phyloP scores from a whole-genome alignment of 2,329 filamentous ascomycete genomes.

The Pseudogymnoascus pannorum region DNA sequence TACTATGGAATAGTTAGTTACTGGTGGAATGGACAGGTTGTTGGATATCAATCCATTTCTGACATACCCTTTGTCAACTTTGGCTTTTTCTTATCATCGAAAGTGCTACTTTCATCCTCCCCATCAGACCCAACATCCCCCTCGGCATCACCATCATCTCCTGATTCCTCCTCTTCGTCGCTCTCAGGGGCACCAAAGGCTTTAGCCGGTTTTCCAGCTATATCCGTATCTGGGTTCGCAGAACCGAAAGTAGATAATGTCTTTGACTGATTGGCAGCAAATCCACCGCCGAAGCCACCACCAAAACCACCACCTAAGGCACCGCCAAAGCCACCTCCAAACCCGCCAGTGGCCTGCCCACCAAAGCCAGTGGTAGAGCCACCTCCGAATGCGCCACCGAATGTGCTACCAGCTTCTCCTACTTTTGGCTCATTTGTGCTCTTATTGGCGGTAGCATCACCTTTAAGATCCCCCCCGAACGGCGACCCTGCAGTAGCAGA shows the following conservation, averaged over 20 bases:
- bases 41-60: neutral
- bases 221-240: constrained; percentile 23
- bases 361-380: constrained; percentile 25
- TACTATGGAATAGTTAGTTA: constrained; percentile 36
- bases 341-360: constrained; percentile 34
- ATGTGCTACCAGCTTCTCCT: constrained; percentile 18
- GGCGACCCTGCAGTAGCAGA: constrained; percentile 17
- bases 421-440: constrained; percentile 21
- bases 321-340: constrained; percentile 41
- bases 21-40: constrained; percentile 16
- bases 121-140: constrained; percentile 37
- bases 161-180: constrained; percentile 44
- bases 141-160: constrained; percentile 34
- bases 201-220: constrained; percentile 54
- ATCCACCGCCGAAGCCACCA: constrained; percentile 33
- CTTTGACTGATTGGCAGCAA: constrained; percentile 17
- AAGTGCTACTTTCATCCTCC: constrained; percentile 40
- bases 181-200: constrained; percentile 72
- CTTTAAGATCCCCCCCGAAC: neutral
- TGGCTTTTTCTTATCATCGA: constrained; percentile 56
- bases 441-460: neutral
- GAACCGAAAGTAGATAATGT: constrained; percentile 26
- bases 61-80: constrained; percentile 63
- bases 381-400: constrained; percentile 29
- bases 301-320: constrained; percentile 35